A percentile compares a stretch with the other conserved stretches of the same genome.
phyloP scores from a whole-genome alignment of 1,284 basidiomycete species.

The Fomitopsis schrenkii region DNA sequence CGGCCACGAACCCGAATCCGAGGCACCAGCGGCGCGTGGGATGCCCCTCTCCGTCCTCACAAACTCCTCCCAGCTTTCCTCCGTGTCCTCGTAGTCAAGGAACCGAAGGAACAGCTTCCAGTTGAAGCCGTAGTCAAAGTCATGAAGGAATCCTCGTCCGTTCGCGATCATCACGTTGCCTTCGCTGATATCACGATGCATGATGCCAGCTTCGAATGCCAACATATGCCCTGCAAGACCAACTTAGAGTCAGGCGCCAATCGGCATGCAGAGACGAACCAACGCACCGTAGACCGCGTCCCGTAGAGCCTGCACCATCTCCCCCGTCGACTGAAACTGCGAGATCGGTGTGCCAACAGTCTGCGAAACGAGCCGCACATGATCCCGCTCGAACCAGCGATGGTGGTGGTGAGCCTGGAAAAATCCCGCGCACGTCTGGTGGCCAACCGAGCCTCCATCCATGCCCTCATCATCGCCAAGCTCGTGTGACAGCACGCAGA shows the following conservation, averaged over 20 bases:
- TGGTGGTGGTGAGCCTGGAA: too few species aligned
- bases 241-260: too few species aligned
- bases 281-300: neutral
- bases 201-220: neutral
- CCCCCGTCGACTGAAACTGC: too few species aligned
- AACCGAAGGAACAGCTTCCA: slow-evolving; percentile 3
- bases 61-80: neutral
- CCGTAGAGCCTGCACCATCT: too few species aligned
- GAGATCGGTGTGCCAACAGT: neutral
- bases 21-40: neutral
- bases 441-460: too few species aligned
- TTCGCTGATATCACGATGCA: neutral
- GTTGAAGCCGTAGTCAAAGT: slow-evolving; percentile 12
- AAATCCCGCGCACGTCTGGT: too few species aligned
- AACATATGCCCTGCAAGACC: neutral
- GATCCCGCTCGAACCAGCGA: too few species aligned
- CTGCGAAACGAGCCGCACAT: neutral
- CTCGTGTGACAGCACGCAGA: too few species aligned
- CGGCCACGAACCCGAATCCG: neutral
- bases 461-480: too few species aligned
- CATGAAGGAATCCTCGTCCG: slow-evolving; percentile 8
- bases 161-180: neutral
- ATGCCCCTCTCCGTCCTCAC: neutral
- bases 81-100: neutral
- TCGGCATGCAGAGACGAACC: too few species aligned